Percentiles rank a stretch among this genome's conserved stretches.
phyloP scores from a whole-genome alignment of 2,329 filamentous ascomycete species.

The Neocucurbitaria cava region DNA sequence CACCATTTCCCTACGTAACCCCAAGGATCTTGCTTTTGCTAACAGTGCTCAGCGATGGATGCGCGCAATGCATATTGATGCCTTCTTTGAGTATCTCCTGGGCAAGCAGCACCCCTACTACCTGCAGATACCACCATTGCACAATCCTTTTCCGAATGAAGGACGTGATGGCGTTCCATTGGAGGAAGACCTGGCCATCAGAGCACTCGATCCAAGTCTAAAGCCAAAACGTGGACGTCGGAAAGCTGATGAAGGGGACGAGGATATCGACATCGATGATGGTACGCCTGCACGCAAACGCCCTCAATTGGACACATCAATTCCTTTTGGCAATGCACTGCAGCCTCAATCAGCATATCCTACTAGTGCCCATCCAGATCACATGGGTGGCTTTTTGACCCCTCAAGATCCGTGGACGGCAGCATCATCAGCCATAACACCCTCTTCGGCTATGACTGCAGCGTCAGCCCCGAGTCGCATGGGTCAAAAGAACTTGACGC shows the following conservation, averaged over 20 bases:
- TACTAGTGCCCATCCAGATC: slow-evolving; percentile 63
- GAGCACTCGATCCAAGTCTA: slow-evolving; percentile 80
- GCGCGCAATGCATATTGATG: slow-evolving; percentile 94
- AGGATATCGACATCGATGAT: slow-evolving; percentile 61
- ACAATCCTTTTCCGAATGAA: slow-evolving; percentile 67
- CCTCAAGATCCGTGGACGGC: slow-evolving; percentile 56
- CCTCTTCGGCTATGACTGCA: slow-evolving; percentile 45
- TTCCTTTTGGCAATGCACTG: slow-evolving; percentile 45
- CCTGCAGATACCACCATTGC: slow-evolving; percentile 72
- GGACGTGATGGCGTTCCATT: slow-evolving; percentile 81
- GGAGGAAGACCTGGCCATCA: slow-evolving; percentile 87
- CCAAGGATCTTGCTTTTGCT: slow-evolving; percentile 6
- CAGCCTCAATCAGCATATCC: slow-evolving; percentile 59
- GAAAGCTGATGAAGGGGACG: slow-evolving; percentile 64
- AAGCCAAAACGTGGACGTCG: slow-evolving; percentile 68
- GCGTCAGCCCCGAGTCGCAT: slow-evolving; percentile 45
- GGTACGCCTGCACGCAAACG: slow-evolving; percentile 60
- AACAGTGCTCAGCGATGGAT: slow-evolving; percentile 76
- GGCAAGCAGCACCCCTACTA: slow-evolving; percentile 81
- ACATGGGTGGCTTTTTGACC: slow-evolving; percentile 54
- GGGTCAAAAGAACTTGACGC: slow-evolving; percentile 43
- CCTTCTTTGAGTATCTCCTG: slow-evolving; percentile 90
- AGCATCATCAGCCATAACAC: slow-evolving; percentile 46
- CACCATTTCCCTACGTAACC: background rate
- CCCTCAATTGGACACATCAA: slow-evolving; percentile 65